Evolutionary conservation across 2,329 filamentous ascomycete species (phyloP).

Genomic region (Colletotrichum incanum): DNA sequence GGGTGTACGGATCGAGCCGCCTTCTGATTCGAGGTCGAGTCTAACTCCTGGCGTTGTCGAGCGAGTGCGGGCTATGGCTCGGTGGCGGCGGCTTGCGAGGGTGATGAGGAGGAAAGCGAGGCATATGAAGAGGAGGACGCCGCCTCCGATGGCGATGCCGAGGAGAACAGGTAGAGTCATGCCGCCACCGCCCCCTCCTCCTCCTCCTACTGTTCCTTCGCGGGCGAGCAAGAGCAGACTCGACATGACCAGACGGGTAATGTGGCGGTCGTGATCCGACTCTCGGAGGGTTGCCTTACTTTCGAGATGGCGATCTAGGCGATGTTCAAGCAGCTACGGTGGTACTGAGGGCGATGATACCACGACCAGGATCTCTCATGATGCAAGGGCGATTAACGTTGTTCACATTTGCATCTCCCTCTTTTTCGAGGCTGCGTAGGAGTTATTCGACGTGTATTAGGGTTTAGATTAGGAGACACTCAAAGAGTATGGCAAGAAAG

Average conservation of each 20-base stretch:
- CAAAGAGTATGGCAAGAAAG: not conserved
- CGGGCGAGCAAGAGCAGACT: conserved; percentile 17
- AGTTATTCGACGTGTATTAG: not conserved
- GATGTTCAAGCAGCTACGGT: not conserved
- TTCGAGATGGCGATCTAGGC: not conserved
- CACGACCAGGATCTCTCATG: conserved; percentile 17
- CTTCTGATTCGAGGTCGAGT: conserved; percentile 18
- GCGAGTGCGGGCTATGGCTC: conserved; percentile 36
- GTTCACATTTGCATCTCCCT: not conserved
- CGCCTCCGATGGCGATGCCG: conserved; percentile 64
- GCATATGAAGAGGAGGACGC: conserved; percentile 60
- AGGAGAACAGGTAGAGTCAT: conserved; percentile 57
- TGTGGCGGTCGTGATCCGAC: not conserved
- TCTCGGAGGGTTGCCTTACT: not conserved
- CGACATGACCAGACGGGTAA: not conserved
- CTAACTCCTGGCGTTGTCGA: not conserved
- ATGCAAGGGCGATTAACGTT: not conserved
- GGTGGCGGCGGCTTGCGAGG: conserved; percentile 51
- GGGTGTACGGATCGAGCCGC: conserved; percentile 20
- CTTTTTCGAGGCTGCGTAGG: not conserved
- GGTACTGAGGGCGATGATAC: conserved; percentile 6
- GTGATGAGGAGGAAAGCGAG: conserved; percentile 62
- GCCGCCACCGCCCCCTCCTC: conserved; percentile 7
- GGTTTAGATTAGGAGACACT: not conserved
- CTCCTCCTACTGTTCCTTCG: not conserved